phyloP scores from a whole-genome alignment of 2,329 filamentous ascomycete genomes.

The Dothidotthia symphoricarpi region DNA sequence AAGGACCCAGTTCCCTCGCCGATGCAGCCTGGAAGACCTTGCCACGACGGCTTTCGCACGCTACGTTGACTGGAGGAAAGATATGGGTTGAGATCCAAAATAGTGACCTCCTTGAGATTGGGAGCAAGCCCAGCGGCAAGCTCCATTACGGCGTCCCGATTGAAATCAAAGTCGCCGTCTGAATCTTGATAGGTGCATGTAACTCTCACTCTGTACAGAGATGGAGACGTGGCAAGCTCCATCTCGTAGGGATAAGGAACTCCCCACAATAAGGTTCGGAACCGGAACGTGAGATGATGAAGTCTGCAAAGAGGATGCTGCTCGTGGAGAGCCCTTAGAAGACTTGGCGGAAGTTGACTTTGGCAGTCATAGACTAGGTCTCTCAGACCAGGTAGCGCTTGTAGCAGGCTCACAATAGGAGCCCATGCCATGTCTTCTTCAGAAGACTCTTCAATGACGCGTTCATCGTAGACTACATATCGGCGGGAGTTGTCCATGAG shows the following conservation, averaged over 20 bases:
- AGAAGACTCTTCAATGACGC: conserved; percentile 15
- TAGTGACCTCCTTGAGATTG: conserved; percentile 18
- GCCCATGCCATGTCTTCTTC: conserved; percentile 20
- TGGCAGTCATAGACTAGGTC: conserved; percentile 23
- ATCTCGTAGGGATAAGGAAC: conserved; percentile 22
- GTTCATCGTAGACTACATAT: conserved; percentile 18
- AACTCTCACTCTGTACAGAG: conserved; percentile 17
- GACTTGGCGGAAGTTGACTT: conserved; percentile 19
- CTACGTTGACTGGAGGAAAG: background rate
- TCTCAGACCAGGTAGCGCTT: conserved; percentile 9
- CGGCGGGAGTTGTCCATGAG: background rate
- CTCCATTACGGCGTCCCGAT: conserved; percentile 19
- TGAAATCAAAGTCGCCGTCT: conserved; percentile 19
- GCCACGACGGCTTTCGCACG: conserved; percentile 9
- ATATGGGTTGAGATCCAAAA: conserved; percentile 3
- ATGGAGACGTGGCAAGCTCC: conserved; percentile 22
- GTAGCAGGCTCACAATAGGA: conserved; percentile 16
- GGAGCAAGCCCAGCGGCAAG: conserved; percentile 21
- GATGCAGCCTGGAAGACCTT: conserved; percentile 18
- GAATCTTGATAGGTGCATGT: conserved; percentile 11
- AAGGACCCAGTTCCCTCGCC: conserved; percentile 9
- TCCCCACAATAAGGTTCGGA: conserved; percentile 20
- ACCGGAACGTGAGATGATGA: conserved; percentile 20
- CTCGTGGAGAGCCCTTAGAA: conserved; percentile 13
- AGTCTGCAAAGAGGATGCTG: conserved; percentile 17